Evolutionary conservation across 2,329 filamentous ascomycete species (phyloP).

Genomic region (Fusarium buxicola): DNA sequence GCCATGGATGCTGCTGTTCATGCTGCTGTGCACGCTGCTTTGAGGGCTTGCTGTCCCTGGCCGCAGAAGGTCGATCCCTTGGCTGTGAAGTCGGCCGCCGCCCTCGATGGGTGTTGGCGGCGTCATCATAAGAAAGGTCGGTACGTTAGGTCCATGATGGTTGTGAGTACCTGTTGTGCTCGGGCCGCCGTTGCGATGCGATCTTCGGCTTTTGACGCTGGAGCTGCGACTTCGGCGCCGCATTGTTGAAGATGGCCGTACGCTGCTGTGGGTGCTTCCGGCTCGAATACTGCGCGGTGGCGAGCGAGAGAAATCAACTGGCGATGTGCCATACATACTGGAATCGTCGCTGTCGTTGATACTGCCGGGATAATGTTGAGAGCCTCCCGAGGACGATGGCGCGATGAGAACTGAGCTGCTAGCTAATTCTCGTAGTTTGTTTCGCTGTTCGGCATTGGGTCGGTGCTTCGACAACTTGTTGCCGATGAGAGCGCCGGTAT

Average conservation of each 20-base stretch:
- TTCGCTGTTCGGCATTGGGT: slow-evolving; percentile 82
- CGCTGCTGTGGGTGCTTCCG: slow-evolving; percentile 60
- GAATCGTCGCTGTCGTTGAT: slow-evolving; percentile 68
- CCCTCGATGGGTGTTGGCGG: slow-evolving; percentile 57
- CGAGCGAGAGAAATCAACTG: slow-evolving; percentile 69
- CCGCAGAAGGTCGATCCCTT: slow-evolving; percentile 49
- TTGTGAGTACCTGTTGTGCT: slow-evolving; percentile 31
- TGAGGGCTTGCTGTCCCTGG: slow-evolving; percentile 50
- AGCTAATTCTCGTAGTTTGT: slow-evolving; percentile 84
- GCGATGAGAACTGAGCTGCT: slow-evolving; percentile 76
- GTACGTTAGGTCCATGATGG: slow-evolving; percentile 46
- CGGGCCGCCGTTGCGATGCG: slow-evolving; percentile 51
- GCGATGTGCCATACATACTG: slow-evolving; percentile 64
- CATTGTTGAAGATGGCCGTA: slow-evolving; percentile 54
- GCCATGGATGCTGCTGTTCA: slow-evolving; percentile 34
- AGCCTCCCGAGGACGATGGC: slow-evolving; percentile 54
- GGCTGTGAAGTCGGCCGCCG: slow-evolving; percentile 34
- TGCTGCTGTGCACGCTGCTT: slow-evolving; percentile 34
- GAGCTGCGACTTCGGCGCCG: slow-evolving; percentile 64
- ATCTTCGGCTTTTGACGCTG: slow-evolving; percentile 62
- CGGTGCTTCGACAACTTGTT: slow-evolving; percentile 96
- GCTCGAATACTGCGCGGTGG: slow-evolving; percentile 65
- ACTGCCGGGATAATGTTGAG: slow-evolving; percentile 55
- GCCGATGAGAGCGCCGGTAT: slow-evolving; percentile 94
- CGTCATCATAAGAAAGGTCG: slow-evolving; percentile 60